phyloP scores from a whole-genome alignment of 2,329 filamentous ascomycete genomes.

The Cordyceps cicadae region DNA sequence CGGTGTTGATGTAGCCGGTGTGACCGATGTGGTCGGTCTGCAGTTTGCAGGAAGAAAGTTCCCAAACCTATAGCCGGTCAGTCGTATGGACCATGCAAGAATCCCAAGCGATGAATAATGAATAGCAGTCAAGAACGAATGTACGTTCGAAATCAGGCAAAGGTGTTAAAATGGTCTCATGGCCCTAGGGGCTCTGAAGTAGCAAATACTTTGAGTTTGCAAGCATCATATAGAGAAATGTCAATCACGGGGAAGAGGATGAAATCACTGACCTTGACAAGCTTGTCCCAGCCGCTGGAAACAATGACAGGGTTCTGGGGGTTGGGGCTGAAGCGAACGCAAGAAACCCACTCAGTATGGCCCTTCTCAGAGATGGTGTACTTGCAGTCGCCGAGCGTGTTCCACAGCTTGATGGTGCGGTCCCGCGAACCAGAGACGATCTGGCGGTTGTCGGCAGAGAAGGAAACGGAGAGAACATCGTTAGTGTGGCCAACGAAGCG shows the following conservation, averaged over 20 bases:
- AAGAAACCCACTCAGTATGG: slow-evolving; percentile 99
- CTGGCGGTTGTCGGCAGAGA: slow-evolving; percentile 99
- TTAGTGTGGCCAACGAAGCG: slow-evolving; percentile 99
- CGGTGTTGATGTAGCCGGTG: slow-evolving; percentile 99
- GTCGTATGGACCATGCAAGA: not conserved
- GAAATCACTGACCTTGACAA: slow-evolving; percentile 82
- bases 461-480: slow-evolving; percentile 98
- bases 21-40: slow-evolving; percentile 99
- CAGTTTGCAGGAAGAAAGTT: slow-evolving; percentile 97
- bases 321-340: slow-evolving; percentile 99
- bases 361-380: slow-evolving; percentile 99
- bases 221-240: slow-evolving; percentile 74
- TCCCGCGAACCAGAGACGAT: slow-evolving; percentile 98
- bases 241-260: not conserved
- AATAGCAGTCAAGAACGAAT: slow-evolving; percentile 11
- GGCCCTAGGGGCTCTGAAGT: slow-evolving; percentile 95
- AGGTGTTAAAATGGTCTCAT: slow-evolving; percentile 94
- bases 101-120: not conserved
- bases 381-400: slow-evolving; percentile 99
- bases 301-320: slow-evolving; percentile 99
- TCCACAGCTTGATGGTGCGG: slow-evolving; percentile 99
- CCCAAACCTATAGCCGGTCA: slow-evolving; percentile 69
- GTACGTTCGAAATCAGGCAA: slow-evolving; percentile 61
- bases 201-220: slow-evolving; percentile 95
- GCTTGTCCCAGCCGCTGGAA: slow-evolving; percentile 97